phyloP scores from a whole-genome alignment of 1,284 basidiomycete genomes.

The Melampsora americana region DNA sequence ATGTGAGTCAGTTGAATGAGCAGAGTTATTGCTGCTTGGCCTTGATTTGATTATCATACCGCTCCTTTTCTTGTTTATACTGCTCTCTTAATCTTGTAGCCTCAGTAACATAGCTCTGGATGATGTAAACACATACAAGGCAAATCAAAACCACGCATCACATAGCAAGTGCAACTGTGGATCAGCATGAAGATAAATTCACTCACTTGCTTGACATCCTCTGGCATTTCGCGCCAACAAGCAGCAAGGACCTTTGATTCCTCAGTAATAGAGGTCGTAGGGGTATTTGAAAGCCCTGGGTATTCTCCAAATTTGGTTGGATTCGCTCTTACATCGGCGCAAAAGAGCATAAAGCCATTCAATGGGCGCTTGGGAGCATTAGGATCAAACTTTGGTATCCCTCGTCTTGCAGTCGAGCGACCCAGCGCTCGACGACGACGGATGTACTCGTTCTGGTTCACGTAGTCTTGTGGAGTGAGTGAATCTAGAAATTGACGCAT shows the following conservation, averaged over 20 bases:
- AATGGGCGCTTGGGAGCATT: constrained; percentile 37
- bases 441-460: constrained; percentile 40
- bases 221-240: constrained; percentile 32
- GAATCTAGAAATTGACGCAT: constrained; percentile 41
- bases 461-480: constrained; percentile 34
- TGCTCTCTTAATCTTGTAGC: constrained; percentile 27
- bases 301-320: constrained; percentile 26
- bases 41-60: constrained; percentile 22
- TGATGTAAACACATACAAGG: neutral
- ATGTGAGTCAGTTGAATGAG: too few species aligned
- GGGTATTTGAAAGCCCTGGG: neutral
- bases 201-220: constrained; percentile 33
- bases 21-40: neutral
- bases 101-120: constrained; percentile 14
- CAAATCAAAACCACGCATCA: neutral
- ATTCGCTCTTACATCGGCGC: constrained; percentile 27
- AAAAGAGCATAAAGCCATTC: constrained; percentile 42
- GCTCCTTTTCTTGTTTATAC: constrained; percentile 35
- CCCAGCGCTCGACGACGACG: constrained; percentile 28
- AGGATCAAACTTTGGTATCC: constrained; percentile 36
- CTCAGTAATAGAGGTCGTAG: constrained; percentile 14
- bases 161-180: neutral
- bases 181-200: too few species aligned
- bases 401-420: constrained; percentile 8
- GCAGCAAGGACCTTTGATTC: constrained; percentile 27